Base-by-base conservation (phyloP, 2,329 filamentous ascomycete genomes). In the Aspergillus viridinutans region DNA sequence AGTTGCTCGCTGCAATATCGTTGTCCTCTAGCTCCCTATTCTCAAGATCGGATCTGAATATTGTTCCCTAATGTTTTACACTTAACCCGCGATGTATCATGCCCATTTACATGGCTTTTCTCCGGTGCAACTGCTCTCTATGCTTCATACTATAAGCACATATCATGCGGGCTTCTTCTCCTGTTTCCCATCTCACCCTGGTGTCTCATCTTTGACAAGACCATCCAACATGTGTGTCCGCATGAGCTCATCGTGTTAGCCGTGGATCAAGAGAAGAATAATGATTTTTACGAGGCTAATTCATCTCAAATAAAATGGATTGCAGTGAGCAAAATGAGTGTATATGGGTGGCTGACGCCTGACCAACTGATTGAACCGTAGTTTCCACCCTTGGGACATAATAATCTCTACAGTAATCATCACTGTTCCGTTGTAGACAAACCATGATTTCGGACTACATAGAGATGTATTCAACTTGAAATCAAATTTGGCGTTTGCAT, bases 301-400 rank as follows among this genome's bases (percentile, higher is more conserved):
- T 50, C 51, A 49, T 54, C 56, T 54, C 53, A 56, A 52, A 50
- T 60, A 26, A 49, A 50, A 59, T 53, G 53, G 55, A 57, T 52
- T 50, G 50, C 40, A 59, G 57, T 62, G 52, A 48, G 58, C 49
- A 52, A 52, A 62, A 58, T 55, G 57, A 62, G 58, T 38, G 32
- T 38, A 17, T 38, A 14, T 38, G 5, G 32, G 14, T n/a, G 17
- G 14, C 32, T 6, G 14, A 38, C 14, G 32, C 5, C 32, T 35
- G 6, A 17, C 14, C 12, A 35, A 17, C 12, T 17, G 32, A 35
- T 35, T 35, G 32, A 7, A 35, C 4, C 14, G 32, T 38, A 38
- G 32, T 38, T 38, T 38, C 14, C 32, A 38, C 32, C 5, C 32
- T 17, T 38, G 6, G 14, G 5, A 38, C 14, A 17, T 17, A 6